These are phyloP conservation scores for Dothideomycetes sp. DNA, from an alignment of 2,329 filamentous ascomycete genomes.

Conservation along the genomic window DNA sequence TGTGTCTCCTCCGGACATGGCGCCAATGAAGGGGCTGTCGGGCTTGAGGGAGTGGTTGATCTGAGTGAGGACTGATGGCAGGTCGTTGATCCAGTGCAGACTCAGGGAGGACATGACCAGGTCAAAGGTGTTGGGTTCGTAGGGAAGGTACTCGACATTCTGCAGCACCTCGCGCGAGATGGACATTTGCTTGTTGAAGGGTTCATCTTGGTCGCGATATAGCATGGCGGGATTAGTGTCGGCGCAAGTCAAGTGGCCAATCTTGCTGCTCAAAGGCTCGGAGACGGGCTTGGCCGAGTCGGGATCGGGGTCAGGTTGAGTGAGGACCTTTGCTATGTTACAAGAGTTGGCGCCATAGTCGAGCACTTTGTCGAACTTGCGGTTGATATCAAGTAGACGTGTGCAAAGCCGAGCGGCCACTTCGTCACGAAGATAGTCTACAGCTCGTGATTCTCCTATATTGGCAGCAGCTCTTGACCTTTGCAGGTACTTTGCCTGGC, in stretches of 20 bases:
- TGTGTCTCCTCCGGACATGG: slow-evolving; percentile 93
- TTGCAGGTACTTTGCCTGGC: slow-evolving; percentile 76
- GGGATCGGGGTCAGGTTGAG: slow-evolving; percentile 49
- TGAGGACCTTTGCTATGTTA: slow-evolving; percentile 78
- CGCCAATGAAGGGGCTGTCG: slow-evolving; percentile 82
- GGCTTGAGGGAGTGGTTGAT: slow-evolving; percentile 83
- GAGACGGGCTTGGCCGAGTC: slow-evolving; percentile 50
- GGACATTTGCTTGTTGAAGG: slow-evolving; percentile 63
- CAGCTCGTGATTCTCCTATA: slow-evolving; percentile 59
- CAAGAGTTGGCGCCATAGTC: slow-evolving; percentile 94
- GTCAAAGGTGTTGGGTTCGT: slow-evolving; percentile 67
- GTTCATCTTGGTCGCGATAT: slow-evolving; percentile 63
- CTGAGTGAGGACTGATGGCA: slow-evolving; percentile 73
- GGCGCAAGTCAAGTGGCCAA: slow-evolving; percentile 65
- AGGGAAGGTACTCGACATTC: slow-evolving; percentile 66
- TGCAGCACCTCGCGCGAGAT: slow-evolving; percentile 66
- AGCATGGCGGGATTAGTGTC: slow-evolving; percentile 72
- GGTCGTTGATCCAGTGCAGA: slow-evolving; percentile 95
- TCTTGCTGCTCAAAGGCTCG: slow-evolving; percentile 57
- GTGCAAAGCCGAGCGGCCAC: slow-evolving; percentile 77
- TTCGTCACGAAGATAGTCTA: slow-evolving; percentile 91
- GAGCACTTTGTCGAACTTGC: slow-evolving; percentile 70
- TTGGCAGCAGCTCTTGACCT: slow-evolving; percentile 73
- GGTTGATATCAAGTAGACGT: slow-evolving; percentile 84
- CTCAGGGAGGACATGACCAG: slow-evolving; percentile 81